Evolutionary conservation across 2,329 filamentous ascomycete genomes (phyloP), one percentile per base, ranked within the genome.

Genomic region (Arthroderma sp.): DNA sequence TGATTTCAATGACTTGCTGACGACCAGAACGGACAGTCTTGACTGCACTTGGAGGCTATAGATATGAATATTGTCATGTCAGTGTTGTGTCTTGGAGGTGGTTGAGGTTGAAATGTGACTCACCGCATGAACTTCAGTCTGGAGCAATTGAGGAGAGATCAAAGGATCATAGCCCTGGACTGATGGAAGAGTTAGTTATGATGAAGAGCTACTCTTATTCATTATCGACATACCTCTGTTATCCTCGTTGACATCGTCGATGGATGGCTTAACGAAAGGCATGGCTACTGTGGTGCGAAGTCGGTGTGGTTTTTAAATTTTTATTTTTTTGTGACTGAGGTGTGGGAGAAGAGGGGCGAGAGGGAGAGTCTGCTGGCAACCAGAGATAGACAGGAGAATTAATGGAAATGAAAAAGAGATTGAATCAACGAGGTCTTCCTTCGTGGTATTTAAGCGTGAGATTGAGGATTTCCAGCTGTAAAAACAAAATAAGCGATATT

Each of bases 81-180:
- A 47, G 44, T 22, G 34, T 5, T 33, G 6, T 11, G 6, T 44
- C 11, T 45, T 40, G 10, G 8, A 27, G 6, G 10, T 41, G 3
- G 4, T 29, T 3, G 29, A 6, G 39, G n/a, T 32, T 4, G 62
- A 59, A 77, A 71, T 63, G 80, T 76, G 60, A 64, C 66, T 61
- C 60, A 69, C 66, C 49, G 73, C 70, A 49, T 87, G 85, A 55
- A 95, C 81, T 67, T 96, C 88, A 50, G 81, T 78, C 62, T 85
- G 79, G 58, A 96, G 82, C 55, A 94, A 78, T 54, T 84, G 81
- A 37, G 89, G 89, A 40, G 85, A 82, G 62, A 94, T 91, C 61
- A 96, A 72, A 59, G 89, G 86, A 67, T 95, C 88, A 74, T 95
- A 89, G 55, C 87, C 87, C 61, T 93, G 72, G 66, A 95, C 89